Evolutionary conservation across 2,329 filamentous ascomycete genomes (phyloP), one percentile per base, ranked within the genome.

Genomic region (Trichoderma hamatum): DNA sequence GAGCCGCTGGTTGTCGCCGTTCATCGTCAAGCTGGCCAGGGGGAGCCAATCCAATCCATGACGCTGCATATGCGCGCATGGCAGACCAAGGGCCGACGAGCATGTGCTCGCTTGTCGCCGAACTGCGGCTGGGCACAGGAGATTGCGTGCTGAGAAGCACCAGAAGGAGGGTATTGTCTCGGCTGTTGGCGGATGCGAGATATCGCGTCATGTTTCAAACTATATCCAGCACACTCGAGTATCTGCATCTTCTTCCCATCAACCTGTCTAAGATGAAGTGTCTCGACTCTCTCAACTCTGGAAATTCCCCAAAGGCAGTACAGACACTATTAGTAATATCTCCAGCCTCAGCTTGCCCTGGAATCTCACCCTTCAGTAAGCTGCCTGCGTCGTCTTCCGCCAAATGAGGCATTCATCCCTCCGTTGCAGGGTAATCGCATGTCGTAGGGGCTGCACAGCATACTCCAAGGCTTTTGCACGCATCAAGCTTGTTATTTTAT

Each of bases 351-450:
- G 13, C 13, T n/a, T 24, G 46, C 46, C 10, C 21, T 13, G 46
- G n/a, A 10, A 13, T 49, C 9, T 2, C 10, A 21, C 21, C 46
- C 46, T 49, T 24, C 13, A 46, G 39, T 32, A 62, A 51, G 26
- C 59, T 46, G 6, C 19, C 10, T 3, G 11, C 26, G 26, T n/a
- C 63, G 32, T 46, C 26, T 14, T 66, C 52, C 34, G 11, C 39
- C 63, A 49, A 49, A 66, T 49, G 34, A n/a, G 63, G 28, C 39
- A n/a, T 43, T 58, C 36, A 19, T 58, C 34, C 28, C 52, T 43
- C 52, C 16, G 63, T 30, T 58, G 63, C 52, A 66, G 63, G 63
- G 63, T 66, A 66, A 21, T 36, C 52, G 30, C 52, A 34, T 66
- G 63, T n/a, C 36, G 11, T 36, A 26, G 6, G n/a, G 7, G 52